These are phyloP conservation scores for Eleusine coracana DNA, from an alignment of 176 grass and related monocot species.

Conservation along the genomic window DNA sequence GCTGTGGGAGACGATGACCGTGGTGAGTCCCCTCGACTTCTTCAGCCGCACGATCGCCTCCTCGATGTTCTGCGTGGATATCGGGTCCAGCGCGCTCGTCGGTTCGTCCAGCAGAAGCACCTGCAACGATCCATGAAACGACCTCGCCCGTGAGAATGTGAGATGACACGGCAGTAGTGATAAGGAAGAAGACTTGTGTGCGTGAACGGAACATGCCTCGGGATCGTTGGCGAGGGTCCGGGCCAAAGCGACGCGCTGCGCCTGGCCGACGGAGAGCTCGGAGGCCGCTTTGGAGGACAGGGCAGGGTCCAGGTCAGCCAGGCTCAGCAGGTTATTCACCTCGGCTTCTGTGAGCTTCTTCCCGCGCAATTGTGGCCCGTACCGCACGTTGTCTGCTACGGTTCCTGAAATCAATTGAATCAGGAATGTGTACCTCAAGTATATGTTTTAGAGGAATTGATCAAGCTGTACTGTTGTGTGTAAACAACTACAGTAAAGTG, in stretches of 20 bases:
- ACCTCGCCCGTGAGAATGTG: background rate
- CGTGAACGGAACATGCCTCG: slow-evolving; percentile 41
- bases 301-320: slow-evolving; percentile 66
- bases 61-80: slow-evolving; percentile 98
- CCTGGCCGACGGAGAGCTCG: slow-evolving; percentile 89
- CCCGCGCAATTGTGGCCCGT: slow-evolving; percentile 73
- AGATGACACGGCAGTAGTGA: background rate
- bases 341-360: slow-evolving; percentile 74
- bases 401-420: slow-evolving; percentile 46
- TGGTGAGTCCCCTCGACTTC: slow-evolving; percentile 68
- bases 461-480: no score
- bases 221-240: slow-evolving; percentile 93
- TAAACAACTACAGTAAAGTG: no score
- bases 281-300: slow-evolving; percentile 56
- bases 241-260: slow-evolving; percentile 85
- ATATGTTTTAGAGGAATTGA: background rate
- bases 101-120: slow-evolving; percentile 90
- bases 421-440: background rate
- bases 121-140: slow-evolving; percentile 21
- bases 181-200: background rate
- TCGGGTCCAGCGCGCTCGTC: slow-evolving; percentile 90
- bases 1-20: slow-evolving; percentile 88
- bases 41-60: slow-evolving; percentile 82
- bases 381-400: slow-evolving; percentile 81
- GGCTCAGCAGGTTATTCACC: slow-evolving; percentile 59